Percentiles rank a stretch among this genome's conserved stretches.
Conservation (phyloP, 768 basidiomycete species). For the Daedalea quercina region DNA sequence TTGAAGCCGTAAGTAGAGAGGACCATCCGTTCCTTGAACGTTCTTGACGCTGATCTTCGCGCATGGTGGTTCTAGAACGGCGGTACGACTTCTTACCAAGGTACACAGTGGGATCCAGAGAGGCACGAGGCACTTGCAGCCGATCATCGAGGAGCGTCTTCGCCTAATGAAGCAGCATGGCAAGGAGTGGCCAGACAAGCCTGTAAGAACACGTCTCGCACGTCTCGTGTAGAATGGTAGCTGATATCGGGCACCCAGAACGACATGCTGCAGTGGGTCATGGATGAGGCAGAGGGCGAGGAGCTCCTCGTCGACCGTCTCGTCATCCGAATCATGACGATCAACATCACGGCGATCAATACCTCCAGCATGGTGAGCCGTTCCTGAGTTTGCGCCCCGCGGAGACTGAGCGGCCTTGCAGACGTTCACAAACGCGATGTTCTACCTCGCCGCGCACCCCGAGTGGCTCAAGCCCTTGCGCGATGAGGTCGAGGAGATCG, state of each 20-base stretch:
- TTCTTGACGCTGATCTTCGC: background rate
- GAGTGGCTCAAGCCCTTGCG: slow-evolving; percentile 22
- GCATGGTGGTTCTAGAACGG: slow-evolving; percentile 6
- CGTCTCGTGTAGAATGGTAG: background rate
- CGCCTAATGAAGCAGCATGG: slow-evolving; percentile 24
- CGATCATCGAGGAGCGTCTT: slow-evolving; percentile 28
- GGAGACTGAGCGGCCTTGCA: slow-evolving; percentile 1
- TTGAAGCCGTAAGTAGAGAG: slow-evolving; percentile 34
- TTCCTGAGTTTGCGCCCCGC: background rate
- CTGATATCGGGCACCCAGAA: slow-evolving; percentile 19
- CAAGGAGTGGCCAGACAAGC: slow-evolving; percentile 28
- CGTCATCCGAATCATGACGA: slow-evolving; percentile 16
- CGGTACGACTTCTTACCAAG: slow-evolving; percentile 12
- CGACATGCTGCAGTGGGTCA: slow-evolving; percentile 33
- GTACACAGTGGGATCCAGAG: slow-evolving; percentile 9
- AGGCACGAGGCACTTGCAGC: slow-evolving; percentile 21
- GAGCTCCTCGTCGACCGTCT: slow-evolving; percentile 22
- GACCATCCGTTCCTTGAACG: background rate
- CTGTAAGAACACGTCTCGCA: slow-evolving; percentile 18
- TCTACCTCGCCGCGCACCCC: slow-evolving; percentile 22
- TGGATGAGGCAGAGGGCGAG: slow-evolving; percentile 24
- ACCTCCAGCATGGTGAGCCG: slow-evolving; percentile 17
- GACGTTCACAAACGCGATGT: slow-evolving; percentile 22
- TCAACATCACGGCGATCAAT: slow-evolving; percentile 28
- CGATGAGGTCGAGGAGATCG: slow-evolving; percentile 24